Percentiles rank a stretch among this genome's conserved stretches.
These are phyloP conservation scores for Magnaporthales sp. DNA, from an alignment of 2,329 filamentous ascomycete genomes.

Conservation along the genomic window DNA sequence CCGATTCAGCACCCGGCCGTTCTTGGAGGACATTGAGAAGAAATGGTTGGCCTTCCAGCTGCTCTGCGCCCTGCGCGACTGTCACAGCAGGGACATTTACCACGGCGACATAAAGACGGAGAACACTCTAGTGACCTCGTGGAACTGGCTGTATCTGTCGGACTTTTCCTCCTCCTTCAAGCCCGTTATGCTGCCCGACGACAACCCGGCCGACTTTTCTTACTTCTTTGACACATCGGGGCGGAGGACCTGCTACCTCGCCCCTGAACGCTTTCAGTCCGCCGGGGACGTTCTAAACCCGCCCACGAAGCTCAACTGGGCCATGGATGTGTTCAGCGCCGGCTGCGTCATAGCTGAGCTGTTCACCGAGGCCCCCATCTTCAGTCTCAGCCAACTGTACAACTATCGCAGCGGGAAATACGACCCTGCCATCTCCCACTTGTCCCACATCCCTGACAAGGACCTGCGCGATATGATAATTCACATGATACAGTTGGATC, in stretches of 20 bases:
- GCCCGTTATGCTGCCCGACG: constrained; percentile 84
- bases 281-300: constrained; percentile 57
- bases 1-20: constrained; percentile 89
- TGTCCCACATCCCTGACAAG: constrained; percentile 80
- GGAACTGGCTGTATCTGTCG: constrained; percentile 98
- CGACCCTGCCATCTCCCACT: constrained; percentile 70
- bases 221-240: constrained; percentile 96
- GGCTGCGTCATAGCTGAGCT: constrained; percentile 96
- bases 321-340: constrained; percentile 97
- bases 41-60: constrained; percentile 98
- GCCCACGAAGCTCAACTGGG: constrained; percentile 62
- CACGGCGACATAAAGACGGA: constrained; percentile 99
- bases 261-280: constrained; percentile 82
- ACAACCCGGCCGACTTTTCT: constrained; percentile 94
- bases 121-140: constrained; percentile 92
- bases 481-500: constrained; percentile 94
- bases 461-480: constrained; percentile 82
- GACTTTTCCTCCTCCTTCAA: constrained; percentile 97
- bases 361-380: constrained; percentile 92
- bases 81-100: constrained; percentile 79
- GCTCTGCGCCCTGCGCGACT: constrained; percentile 84
- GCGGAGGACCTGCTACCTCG: constrained; percentile 86
- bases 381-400: constrained; percentile 92
- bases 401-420: constrained; percentile 91
- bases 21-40: constrained; percentile 95